Base-by-base conservation (phyloP, 164 flowering plant species). In the Paratinospora sagittata region DNA sequence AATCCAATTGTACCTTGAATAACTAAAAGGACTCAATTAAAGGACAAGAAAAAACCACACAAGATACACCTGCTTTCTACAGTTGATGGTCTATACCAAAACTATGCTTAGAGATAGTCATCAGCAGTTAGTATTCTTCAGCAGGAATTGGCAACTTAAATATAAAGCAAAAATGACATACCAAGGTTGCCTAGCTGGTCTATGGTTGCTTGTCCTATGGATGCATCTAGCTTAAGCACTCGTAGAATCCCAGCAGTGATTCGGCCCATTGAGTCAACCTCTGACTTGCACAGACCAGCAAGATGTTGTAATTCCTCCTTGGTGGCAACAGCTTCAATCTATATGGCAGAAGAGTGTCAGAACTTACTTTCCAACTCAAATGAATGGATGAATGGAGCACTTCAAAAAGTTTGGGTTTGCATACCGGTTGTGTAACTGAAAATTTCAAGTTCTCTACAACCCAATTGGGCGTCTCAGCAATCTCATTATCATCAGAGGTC, bases 141-240 rank as follows among this genome's bases (percentile, higher is more conserved):
- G 61, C 8, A 55, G 24, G 26, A 9, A 55, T 5, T 55, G 24
- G 10, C 61, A 55, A 55, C 24, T 55, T 43, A 43, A 43, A 10
- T 43, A 43, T 9, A 43, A 19, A 55, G 10, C 6, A 24, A 41
- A 23, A 12, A 43, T 24, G 33, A 70, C 73, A 16, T 78, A 95
- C 98, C 97, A 34, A 95, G 95, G 78, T 88, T 95, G 85, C 88
- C 85, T 27, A 95, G 95, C 79, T 95, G 97, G 78, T 86, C 82
- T 65, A 95, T 81, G 60, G 97, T 82, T 45, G 89, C 88, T 73
- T 86, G 87, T 52, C 99, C 99, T 77, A 92, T 72, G 23, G 99
- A 85, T 47, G 77, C 76, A 33, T 95, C 98, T 65, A 95, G 85
- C 81, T 91, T 92, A 67, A 95, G 87, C 17, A 95, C 75, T 75